Base-by-base conservation (phyloP, 192 early-diverging fungal genomes). In the Lobosporangium transversale region DNA sequence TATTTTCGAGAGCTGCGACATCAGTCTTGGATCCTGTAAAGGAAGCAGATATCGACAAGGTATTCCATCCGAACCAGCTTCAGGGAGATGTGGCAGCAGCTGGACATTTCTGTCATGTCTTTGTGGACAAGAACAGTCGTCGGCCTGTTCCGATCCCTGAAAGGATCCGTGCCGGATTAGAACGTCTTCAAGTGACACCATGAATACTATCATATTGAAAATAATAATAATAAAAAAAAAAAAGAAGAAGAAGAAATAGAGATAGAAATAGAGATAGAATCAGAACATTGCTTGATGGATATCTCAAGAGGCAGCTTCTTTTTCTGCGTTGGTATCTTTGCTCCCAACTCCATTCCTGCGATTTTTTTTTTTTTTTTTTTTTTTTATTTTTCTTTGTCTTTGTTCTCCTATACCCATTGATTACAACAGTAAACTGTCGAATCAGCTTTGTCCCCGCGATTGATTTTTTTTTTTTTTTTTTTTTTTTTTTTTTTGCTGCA, bases 61-160 rank as follows among this genome's bases (percentile, higher is more conserved):
- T 54, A 36, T 63, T 63, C 44, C 59, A 62, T 24, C 11, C 58
- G 0, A 61, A 43, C 42, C 62, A 60, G 21, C 30, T 68, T 3
- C 47, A 53, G 23, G 64, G 40, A 0, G 71, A 81, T 51, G 79
- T 68, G 17, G 68, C 68, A 49, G 82, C 80, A 23, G 65, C 80
- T 18, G 84, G 84, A 23, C 70, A 79, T 33, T 86, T 81, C 30
- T 81, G 79, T 18, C 84, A 86, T 36, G 84, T 86, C 10, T 84
- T 86, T 82, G 82, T 83, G 21, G 78, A 86, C 62, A 54, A 70
- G 30, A 29, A 35, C 36, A 56, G 59, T 47, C 66, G 84, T 36
- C 61, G 63, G 18, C 84, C 84, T 14, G 68, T 83, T 7, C 59
- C 73, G 0, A 76, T 76, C 47, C 73, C 73, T 7, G 44, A 23